Evolutionary conservation across 805 yeast species (phyloP).

Genomic region (Zygosaccharomyces gambellarensis): DNA sequence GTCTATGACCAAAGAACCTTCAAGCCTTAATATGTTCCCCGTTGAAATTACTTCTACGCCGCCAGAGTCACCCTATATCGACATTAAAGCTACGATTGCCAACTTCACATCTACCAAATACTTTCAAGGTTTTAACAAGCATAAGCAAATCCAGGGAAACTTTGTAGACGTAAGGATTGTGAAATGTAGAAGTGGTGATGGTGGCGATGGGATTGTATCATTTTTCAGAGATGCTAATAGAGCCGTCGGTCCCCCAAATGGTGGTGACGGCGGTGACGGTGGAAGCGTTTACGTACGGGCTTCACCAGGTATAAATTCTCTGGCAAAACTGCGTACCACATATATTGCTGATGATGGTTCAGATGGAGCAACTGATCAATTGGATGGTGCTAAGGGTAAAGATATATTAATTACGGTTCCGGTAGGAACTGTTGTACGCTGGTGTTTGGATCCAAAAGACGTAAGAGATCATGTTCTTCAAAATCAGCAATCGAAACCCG

Average conservation of each 20-base stretch:
- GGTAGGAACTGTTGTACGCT: conserved; percentile 78
- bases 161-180: conserved; percentile 65
- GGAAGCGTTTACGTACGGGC: conserved; percentile 85
- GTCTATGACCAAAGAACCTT: not conserved
- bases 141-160: conserved; percentile 38
- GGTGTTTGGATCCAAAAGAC: conserved; percentile 72
- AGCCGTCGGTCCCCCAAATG: conserved; percentile 91
- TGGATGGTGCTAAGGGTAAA: conserved; percentile 81
- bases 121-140: conserved; percentile 38
- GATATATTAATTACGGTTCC: conserved; percentile 84
- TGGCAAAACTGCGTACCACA: conserved; percentile 61
- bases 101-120: conserved; percentile 30
- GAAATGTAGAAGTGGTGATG: conserved; percentile 67
- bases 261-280: conserved; percentile 98
- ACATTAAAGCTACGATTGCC: conserved; percentile 22
- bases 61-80: conserved; percentile 21
- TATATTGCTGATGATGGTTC: conserved; percentile 72
- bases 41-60: conserved; percentile 18
- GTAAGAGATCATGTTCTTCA: conserved; percentile 34
- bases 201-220: conserved; percentile 85
- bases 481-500: conserved; percentile 13
- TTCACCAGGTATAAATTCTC: conserved; percentile 60
- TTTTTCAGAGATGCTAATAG: conserved; percentile 83
- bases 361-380: conserved; percentile 66
- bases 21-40: conserved; percentile 7